These are phyloP conservation scores for Pyrenula aspistea DNA, from an alignment of 495 filamentous ascomycete species.

Conservation along the genomic window DNA sequence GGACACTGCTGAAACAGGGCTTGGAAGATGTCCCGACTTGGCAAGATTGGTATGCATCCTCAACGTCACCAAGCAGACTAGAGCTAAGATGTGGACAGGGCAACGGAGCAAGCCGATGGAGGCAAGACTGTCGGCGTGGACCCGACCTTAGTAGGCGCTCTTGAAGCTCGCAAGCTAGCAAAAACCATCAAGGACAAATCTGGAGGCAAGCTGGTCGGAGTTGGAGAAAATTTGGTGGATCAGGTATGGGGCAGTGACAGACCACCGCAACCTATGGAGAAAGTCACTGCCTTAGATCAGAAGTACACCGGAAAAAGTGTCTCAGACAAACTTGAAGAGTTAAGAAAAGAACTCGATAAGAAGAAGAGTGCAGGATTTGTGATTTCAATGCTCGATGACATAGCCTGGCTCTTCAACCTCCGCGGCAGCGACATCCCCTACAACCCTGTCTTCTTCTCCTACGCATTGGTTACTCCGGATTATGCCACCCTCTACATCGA, in stretches of 20 bases:
- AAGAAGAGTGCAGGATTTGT: constrained; percentile 83
- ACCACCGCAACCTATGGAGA: constrained; percentile 65
- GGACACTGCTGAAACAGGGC: constrained; percentile 85
- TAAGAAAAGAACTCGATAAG: constrained; percentile 85
- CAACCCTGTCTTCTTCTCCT: constrained; percentile 98
- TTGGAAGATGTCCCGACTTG: constrained; percentile 89
- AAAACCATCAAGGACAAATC: constrained; percentile 84
- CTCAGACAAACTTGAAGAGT: constrained; percentile 70
- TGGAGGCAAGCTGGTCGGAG: constrained; percentile 57
- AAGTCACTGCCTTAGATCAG: constrained; percentile 52
- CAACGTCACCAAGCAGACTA: background rate
- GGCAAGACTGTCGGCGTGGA: constrained; percentile 88
- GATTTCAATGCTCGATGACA: constrained; percentile 90
- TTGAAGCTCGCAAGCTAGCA: constrained; percentile 71
- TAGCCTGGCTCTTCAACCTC: constrained; percentile 96
- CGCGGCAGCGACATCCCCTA: constrained; percentile 95
- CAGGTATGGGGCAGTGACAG: constrained; percentile 67
- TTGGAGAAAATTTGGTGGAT: constrained; percentile 79
- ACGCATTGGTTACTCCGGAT: constrained; percentile 75
- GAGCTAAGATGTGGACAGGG: constrained; percentile 31
- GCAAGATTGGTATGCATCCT: constrained; percentile 75
- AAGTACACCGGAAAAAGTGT: constrained; percentile 77
- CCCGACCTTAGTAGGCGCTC: constrained; percentile 73
- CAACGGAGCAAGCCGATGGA: constrained; percentile 67
- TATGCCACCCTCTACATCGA: constrained; percentile 79